Conservation (phyloP, 495 filamentous ascomycete species). For the Ascodesmis nigricans region DNA sequence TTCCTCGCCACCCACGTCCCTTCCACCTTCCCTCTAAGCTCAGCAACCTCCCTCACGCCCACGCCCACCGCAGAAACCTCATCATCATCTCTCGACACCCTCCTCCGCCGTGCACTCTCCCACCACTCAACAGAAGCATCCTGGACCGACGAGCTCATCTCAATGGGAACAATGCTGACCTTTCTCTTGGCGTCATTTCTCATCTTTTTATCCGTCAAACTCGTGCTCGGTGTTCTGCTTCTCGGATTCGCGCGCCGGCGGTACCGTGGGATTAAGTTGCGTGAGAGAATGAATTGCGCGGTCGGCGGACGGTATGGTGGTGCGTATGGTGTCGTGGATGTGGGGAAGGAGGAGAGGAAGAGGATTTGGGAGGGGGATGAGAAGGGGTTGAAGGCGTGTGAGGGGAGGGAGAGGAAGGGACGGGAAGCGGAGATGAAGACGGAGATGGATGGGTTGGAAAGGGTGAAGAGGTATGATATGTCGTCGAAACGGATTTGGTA, state of each 20-base stretch:
- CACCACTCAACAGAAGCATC: constrained; percentile 27
- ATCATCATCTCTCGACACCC: constrained; percentile 48
- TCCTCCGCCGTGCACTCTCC: constrained; percentile 49
- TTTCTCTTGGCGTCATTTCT: constrained; percentile 60
- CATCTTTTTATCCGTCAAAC: constrained; percentile 55
- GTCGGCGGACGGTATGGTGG: constrained; percentile 53
- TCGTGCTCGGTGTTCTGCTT: constrained; percentile 64
- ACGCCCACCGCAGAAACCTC: constrained; percentile 40
- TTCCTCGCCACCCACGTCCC: constrained; percentile 73
- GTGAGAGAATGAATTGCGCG: constrained; percentile 34
- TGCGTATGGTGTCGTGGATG: constrained; percentile 63
- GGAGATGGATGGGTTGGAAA: constrained; percentile 35
- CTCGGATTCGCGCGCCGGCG: constrained; percentile 50
- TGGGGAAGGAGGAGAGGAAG: constrained; percentile 65
- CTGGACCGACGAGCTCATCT: constrained; percentile 41
- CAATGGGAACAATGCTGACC: constrained; percentile 47
- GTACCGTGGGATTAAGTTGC: constrained; percentile 58
- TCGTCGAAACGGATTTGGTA: constrained; percentile 85
- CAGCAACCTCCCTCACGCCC: constrained; percentile 40
- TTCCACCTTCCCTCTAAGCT: constrained; percentile 41
- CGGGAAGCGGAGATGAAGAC: constrained; percentile 33
- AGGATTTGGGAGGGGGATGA: constrained; percentile 81
- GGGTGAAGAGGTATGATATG: constrained; percentile 75
- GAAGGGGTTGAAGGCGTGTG: constrained; percentile 28
- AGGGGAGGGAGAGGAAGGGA: constrained; percentile 38